These are phyloP conservation scores for Taphrina wiesneri DNA, from an alignment of 1,139 yeast species.

Conservation along the genomic window DNA sequence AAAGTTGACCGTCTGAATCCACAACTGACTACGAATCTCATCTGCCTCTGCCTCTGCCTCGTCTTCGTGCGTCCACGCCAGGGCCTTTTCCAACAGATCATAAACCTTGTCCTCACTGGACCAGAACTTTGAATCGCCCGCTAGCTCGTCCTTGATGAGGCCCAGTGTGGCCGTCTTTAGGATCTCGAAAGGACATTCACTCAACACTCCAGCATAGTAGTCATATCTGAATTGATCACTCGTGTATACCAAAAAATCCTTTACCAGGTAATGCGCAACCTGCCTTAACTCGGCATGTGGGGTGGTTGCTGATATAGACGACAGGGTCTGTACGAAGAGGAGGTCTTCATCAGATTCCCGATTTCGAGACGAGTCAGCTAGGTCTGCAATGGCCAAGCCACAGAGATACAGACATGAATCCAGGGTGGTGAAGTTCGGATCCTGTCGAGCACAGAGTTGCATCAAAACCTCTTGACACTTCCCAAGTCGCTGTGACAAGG, in stretches of 20 bases:
- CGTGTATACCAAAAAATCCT: neutral
- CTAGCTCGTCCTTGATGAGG: constrained; percentile 17
- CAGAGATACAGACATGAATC: neutral
- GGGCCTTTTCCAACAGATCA: neutral
- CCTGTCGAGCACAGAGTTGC: neutral
- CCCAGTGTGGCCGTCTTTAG: neutral
- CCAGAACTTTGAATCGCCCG: constrained; percentile 2
- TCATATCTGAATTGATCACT: neutral
- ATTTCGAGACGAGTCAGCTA: neutral
- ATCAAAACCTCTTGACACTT: neutral
- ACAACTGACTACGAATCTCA: neutral
- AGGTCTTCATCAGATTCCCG: neutral
- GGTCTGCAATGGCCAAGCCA: neutral
- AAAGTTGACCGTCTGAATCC: neutral
- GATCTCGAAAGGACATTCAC: neutral
- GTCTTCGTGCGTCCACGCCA: neutral
- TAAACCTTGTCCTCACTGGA: neutral
- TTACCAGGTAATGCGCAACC: constrained; percentile 7
- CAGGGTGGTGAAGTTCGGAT: neutral
- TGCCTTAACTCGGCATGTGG: neutral
- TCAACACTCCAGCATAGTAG: constrained; percentile 4
- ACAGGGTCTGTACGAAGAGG: neutral
- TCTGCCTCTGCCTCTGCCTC: neutral
- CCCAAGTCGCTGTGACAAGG: neutral
- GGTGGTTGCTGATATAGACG: neutral